Percentiles rank a stretch among this genome's conserved stretches.
phyloP scores from a whole-genome alignment of 768 basidiomycete genomes.

The Boletus pseudopeckii region DNA sequence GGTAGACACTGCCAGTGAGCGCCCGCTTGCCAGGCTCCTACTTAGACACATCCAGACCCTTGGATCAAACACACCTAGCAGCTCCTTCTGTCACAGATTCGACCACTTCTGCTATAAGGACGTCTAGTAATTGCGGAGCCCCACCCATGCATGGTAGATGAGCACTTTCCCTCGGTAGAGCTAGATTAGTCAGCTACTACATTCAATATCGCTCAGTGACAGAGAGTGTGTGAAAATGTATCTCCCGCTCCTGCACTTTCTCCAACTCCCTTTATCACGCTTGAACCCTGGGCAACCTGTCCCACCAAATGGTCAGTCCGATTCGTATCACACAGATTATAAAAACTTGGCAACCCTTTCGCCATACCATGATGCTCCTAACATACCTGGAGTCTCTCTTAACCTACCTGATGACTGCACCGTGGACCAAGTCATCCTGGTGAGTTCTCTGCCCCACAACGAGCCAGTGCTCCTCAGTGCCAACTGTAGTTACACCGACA shows the following conservation, averaged over 20 bases:
- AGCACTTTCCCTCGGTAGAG: too few species aligned
- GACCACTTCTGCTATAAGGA: too few species aligned
- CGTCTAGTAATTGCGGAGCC: too few species aligned
- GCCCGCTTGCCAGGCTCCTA: too few species aligned
- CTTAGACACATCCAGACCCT: too few species aligned
- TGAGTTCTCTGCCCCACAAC: conserved; percentile 9
- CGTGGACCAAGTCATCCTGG: conserved; percentile 39
- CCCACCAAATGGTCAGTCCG: background rate
- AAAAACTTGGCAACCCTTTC: conserved; percentile 34
- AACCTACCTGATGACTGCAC: conserved; percentile 37
- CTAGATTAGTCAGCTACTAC: too few species aligned
- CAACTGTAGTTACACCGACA: conserved; percentile 38
- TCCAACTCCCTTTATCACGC: conserved; percentile 8
- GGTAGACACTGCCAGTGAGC: too few species aligned
- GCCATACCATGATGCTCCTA: conserved; percentile 35
- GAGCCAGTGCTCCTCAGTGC: background rate
- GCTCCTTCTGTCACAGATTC: too few species aligned
- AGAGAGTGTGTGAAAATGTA: conserved; percentile 8
- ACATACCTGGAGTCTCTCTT: conserved; percentile 24
- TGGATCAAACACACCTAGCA: too few species aligned
- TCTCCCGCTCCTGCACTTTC: conserved; percentile 11
- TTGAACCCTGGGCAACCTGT: background rate
- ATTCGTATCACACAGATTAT: background rate
- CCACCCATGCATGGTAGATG: too few species aligned
- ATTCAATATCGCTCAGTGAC: too few species aligned